phyloP scores from a whole-genome alignment of 2,329 filamentous ascomycete species.

The Graphilbum fragrans region DNA sequence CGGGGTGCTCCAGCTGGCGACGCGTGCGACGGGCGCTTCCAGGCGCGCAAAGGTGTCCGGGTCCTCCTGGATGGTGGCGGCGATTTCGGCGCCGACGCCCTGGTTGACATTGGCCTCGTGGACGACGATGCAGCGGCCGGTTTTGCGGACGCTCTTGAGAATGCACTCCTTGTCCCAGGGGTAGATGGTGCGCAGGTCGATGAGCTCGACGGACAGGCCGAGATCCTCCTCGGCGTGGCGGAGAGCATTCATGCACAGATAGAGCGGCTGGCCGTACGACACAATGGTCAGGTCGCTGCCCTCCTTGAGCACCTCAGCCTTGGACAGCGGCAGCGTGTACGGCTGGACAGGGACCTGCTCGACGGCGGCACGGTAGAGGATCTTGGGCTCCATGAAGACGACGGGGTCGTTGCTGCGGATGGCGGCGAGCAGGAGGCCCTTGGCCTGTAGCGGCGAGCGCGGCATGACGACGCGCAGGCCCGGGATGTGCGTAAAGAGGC shows the following conservation, averaged over 20 bases:
- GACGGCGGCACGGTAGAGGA: slow-evolving; percentile 80
- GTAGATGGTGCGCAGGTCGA: slow-evolving; percentile 79
- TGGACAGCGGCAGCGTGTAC: slow-evolving; percentile 75
- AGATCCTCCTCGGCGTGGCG: slow-evolving; percentile 63
- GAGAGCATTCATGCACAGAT: slow-evolving; percentile 69
- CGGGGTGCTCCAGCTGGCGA: slow-evolving; percentile 85
- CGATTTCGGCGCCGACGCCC: slow-evolving; percentile 79
- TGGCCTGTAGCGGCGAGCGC: slow-evolving; percentile 75
- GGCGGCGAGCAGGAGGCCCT: slow-evolving; percentile 67
- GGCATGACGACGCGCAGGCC: slow-evolving; percentile 79
- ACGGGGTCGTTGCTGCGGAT: slow-evolving; percentile 78
- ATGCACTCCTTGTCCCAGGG: slow-evolving; percentile 82
- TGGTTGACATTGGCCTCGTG: slow-evolving; percentile 89
- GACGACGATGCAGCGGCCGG: slow-evolving; percentile 74
- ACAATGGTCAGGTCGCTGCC: slow-evolving; percentile 74
- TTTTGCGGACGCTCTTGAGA: slow-evolving; percentile 73
- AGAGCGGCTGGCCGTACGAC: slow-evolving; percentile 82
- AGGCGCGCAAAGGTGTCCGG: slow-evolving; percentile 63
- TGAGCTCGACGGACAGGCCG: slow-evolving; percentile 68
- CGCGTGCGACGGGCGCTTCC: slow-evolving; percentile 73
- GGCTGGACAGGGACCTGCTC: slow-evolving; percentile 76
- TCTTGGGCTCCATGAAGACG: slow-evolving; percentile 90
- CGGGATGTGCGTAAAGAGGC: slow-evolving; percentile 77
- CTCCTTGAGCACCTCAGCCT: slow-evolving; percentile 71
- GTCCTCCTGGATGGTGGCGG: slow-evolving; percentile 76